Conservation (phyloP, 2,329 filamentous ascomycete species). For the Verticillium albo-atrum region DNA sequence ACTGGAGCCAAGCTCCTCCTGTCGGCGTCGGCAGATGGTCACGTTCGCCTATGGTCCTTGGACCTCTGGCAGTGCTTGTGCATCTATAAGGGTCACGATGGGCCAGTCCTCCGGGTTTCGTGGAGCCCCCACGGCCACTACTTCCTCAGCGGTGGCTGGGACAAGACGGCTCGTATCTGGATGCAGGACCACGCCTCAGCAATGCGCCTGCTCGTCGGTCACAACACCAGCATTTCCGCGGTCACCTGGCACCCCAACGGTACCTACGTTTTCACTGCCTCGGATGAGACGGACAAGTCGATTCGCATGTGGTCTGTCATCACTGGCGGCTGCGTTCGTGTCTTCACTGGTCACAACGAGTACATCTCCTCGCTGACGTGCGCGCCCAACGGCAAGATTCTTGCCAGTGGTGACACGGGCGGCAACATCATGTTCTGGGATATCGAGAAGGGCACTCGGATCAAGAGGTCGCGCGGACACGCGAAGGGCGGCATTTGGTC, state of each 20-base stretch:
- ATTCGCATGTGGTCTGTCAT: slow-evolving; percentile 97
- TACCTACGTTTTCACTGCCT: slow-evolving; percentile 88
- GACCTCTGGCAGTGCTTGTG: slow-evolving; percentile 91
- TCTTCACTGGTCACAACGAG: slow-evolving; percentile 88
- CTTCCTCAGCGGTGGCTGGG: slow-evolving; percentile 81
- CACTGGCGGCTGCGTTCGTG: slow-evolving; percentile 79
- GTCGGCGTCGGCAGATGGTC: slow-evolving; percentile 82
- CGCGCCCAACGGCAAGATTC: slow-evolving; percentile 78
- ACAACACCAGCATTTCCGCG: slow-evolving; percentile 88
- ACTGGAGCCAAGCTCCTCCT: slow-evolving; percentile 71
- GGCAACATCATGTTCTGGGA: slow-evolving; percentile 96
- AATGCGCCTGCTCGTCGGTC: slow-evolving; percentile 82
- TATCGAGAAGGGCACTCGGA: slow-evolving; percentile 74
- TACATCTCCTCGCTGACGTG: slow-evolving; percentile 83
- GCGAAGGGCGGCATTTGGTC: slow-evolving; percentile 92
- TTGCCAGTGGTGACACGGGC: slow-evolving; percentile 85
- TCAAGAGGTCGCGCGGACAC: slow-evolving; percentile 92
- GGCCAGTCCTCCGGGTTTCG: slow-evolving; percentile 79
- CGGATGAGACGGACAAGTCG: slow-evolving; percentile 78
- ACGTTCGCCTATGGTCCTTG: slow-evolving; percentile 87
- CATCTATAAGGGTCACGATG: slow-evolving; percentile 88
- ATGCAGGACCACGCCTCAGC: slow-evolving; percentile 89
- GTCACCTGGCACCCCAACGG: slow-evolving; percentile 95
- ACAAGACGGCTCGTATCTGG: slow-evolving; percentile 89
- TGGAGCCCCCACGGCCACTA: slow-evolving; percentile 97